These are phyloP conservation scores for Filobasidium floriforme DNA, from an alignment of 768 basidiomycete genomes.

Conservation along the genomic window DNA sequence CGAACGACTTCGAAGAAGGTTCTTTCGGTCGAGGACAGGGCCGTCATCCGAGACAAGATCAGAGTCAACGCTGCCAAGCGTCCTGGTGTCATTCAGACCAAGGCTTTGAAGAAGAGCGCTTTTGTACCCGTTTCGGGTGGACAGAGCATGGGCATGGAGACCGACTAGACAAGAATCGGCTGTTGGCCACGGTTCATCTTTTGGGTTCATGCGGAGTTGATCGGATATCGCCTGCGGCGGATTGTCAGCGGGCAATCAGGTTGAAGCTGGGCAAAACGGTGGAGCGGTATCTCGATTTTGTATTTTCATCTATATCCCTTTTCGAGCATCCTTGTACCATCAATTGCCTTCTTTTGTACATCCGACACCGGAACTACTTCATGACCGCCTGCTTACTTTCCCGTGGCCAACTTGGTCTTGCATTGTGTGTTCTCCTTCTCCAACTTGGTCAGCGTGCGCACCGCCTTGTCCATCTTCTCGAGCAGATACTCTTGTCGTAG, in stretches of 20 bases:
- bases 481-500: constrained; percentile 62
- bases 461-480: constrained; percentile 65
- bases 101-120: constrained; percentile 51
- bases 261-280: neutral
- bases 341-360: neutral
- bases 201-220: neutral
- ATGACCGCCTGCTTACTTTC: neutral
- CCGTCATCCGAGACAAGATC: constrained; percentile 49
- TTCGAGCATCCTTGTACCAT: neutral
- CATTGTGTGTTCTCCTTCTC: constrained; percentile 59
- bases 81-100: constrained; percentile 52
- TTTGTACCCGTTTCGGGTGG: constrained; percentile 75
- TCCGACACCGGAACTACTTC: neutral
- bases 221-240: no score
- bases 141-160: constrained; percentile 66
- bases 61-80: constrained; percentile 24
- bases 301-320: constrained; percentile 4
- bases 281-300: neutral
- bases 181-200: neutral
- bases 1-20: constrained; percentile 43
- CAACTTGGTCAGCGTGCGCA: constrained; percentile 60
- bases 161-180: neutral
- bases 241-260: neutral
- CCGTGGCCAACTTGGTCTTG: constrained; percentile 7
- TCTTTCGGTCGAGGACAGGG: constrained; percentile 45